Conservation (phyloP, 495 filamentous ascomycete species). For the Monascus purpureus region DNA sequence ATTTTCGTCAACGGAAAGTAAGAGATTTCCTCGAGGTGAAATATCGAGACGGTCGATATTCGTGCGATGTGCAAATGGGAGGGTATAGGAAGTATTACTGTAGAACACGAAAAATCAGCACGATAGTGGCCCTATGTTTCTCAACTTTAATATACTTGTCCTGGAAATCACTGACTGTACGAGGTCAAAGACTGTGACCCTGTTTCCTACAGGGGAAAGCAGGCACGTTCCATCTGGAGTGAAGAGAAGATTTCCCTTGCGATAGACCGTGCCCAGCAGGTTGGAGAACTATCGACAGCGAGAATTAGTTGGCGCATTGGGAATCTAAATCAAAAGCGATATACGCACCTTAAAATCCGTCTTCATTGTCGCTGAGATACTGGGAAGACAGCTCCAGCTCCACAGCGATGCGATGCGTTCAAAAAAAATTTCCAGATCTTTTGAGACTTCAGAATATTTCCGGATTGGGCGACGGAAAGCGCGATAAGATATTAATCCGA, state of each 20-base stretch:
- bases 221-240: conserved; percentile 92
- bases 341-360: conserved; percentile 73
- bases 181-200: conserved; percentile 89
- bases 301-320: conserved; percentile 1
- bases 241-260: conserved; percentile 91
- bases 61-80: conserved; percentile 85
- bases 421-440: neutral
- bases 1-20: conserved; percentile 88
- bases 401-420: neutral
- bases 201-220: conserved; percentile 93
- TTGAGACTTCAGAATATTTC: too few species aligned
- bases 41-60: conserved; percentile 83
- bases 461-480: conserved; percentile 1
- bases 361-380: conserved; percentile 55
- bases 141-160: neutral
- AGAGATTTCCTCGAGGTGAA: conserved; percentile 74
- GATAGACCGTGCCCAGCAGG: conserved; percentile 91
- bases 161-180: conserved; percentile 56
- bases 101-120: conserved; percentile 1
- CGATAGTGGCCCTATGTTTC: neutral
- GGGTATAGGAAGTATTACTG: conserved; percentile 91
- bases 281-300: conserved; percentile 67
- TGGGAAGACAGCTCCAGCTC: conserved; percentile 6
- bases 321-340: neutral
- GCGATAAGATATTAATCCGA: conserved; percentile 17